These are phyloP conservation scores for Termitomyces sp. DNA, from an alignment of 768 basidiomycete genomes.

Conservation along the genomic window DNA sequence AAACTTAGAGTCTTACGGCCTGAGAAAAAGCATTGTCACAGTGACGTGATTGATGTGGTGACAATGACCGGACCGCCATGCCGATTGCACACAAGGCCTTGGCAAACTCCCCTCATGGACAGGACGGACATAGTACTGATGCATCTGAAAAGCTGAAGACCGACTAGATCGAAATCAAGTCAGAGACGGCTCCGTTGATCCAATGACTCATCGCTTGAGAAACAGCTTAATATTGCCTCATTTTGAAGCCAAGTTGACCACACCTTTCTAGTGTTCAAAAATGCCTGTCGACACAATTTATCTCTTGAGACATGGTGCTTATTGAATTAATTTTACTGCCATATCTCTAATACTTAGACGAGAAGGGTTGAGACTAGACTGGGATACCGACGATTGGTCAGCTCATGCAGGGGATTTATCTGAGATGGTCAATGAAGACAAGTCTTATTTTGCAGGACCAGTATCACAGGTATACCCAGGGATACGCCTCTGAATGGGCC, in stretches of 20 bases:
- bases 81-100: no score
- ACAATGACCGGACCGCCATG: neutral
- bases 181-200: neutral
- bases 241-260: no score
- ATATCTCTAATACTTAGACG: neutral
- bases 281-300: neutral
- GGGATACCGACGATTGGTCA: no score
- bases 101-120: no score
- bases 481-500: neutral
- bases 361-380: conserved; percentile 3
- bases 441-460: neutral
- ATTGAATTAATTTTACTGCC: neutral
- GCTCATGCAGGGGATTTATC: neutral
- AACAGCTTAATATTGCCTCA: neutral
- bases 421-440: neutral
- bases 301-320: neutral
- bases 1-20: no score
- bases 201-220: neutral
- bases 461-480: neutral
- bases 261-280: no score
- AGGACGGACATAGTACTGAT: no score
- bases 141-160: no score
- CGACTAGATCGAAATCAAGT: no score
- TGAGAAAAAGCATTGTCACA: no score
- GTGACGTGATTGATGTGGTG: no score